Evolutionary conservation across 768 basidiomycete species (phyloP), one percentile per base, ranked within the genome.

Genomic region (Galerina sulciceps): DNA sequence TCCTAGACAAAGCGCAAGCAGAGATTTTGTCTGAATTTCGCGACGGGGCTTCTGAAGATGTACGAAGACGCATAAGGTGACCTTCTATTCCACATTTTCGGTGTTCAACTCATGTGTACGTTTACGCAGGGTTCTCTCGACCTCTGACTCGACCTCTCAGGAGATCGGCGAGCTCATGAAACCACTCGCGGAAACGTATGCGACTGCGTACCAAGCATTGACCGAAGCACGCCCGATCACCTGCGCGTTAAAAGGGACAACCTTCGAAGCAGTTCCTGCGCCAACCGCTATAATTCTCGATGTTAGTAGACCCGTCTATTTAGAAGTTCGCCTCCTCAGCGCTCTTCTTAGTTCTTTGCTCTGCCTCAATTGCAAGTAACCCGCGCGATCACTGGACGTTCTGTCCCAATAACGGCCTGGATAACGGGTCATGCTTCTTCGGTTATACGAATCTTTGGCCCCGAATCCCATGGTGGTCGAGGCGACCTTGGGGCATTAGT

Each of bases 221-320:
- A 22, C 49, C 6, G 37, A 56, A 40, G 54, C 15, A 3, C 46
- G 50, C 10, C 45, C 63, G n/a, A 31, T 64, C n/a, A 55, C 53
- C 5, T 64, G 63, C 37, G 53, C 57, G n/a, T 36, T 53, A 13
- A 58, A 47, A 9, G 56, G 52, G 2, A 57, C 36, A 35, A 35
- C 31, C 4, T 61, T 61, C 20, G 49, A 56, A 14, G 57, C 57
- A 1, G 46, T 58, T 6, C 43, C 59, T 17, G 35, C 59, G 10
- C 63, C 63, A 18, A 23, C 50, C 4, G 53, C 36, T 3, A 49
- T 61, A 11, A 52, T 64, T 17, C 23, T 48, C 20, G 63, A 64
- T 41, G 62, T 60, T 17, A 4, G 54, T 55, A 23, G 1, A n/a
- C 34, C 15, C 15, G 23, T 22, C 18, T 34, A 44, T 43, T 36